These are phyloP conservation scores for Stentor roeselii DNA, from an alignment of 73 alveolate genomes.

Conservation along the genomic window DNA sequence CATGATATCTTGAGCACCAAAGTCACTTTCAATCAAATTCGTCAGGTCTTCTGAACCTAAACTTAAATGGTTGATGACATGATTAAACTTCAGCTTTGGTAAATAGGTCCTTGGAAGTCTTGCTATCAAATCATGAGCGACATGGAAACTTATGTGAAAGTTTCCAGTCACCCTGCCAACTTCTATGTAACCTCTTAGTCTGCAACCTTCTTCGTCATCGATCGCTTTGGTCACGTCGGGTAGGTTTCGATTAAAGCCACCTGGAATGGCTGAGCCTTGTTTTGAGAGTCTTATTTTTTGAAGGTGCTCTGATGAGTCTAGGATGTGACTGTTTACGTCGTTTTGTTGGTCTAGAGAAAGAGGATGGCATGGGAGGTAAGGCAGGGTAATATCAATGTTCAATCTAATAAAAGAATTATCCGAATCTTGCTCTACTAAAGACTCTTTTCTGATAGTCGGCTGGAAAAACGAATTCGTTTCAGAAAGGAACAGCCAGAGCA, in stretches of 20 bases:
- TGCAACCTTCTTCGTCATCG: constrained; percentile 84
- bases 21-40: background rate
- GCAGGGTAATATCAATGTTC: constrained; percentile 68
- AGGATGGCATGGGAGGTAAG: constrained; percentile 68
- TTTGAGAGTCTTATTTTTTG: constrained; percentile 57
- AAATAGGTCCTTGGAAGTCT: background rate
- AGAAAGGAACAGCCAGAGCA: background rate
- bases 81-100: constrained; percentile 3
- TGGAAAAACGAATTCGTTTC: background rate
- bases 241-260: constrained; percentile 45
- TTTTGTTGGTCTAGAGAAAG: constrained; percentile 67
- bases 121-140: constrained; percentile 11
- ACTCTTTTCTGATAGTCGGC: background rate
- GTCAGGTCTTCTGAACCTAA: constrained; percentile 3
- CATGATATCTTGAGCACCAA: background rate
- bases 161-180: constrained; percentile 83
- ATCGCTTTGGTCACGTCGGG: constrained; percentile 33
- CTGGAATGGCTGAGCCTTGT: constrained; percentile 48
- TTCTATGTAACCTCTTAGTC: constrained; percentile 61
- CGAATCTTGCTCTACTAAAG: background rate
- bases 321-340: constrained; percentile 69
- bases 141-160: constrained; percentile 76
- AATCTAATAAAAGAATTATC: constrained; percentile 33
- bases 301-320: constrained; percentile 75
- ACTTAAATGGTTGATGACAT: background rate